These are phyloP conservation scores for Pneumocystis oryctolagi DNA, from an alignment of 1,139 yeast genomes.

Conservation along the genomic window DNA sequence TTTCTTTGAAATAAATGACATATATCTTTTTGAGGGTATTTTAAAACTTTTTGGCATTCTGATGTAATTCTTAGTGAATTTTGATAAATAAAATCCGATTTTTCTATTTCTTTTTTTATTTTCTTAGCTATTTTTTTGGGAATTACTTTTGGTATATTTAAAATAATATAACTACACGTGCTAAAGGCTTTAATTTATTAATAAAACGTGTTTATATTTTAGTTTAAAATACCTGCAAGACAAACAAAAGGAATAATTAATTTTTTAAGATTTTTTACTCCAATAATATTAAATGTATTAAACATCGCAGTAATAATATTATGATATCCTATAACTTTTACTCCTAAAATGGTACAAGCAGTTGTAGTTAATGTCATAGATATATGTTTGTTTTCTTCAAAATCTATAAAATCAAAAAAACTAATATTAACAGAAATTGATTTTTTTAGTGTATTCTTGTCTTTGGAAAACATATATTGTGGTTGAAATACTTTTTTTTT, in stretches of 20 bases:
- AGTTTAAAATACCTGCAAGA: not conserved
- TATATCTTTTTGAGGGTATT: not conserved
- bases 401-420: slow-evolving; percentile 56
- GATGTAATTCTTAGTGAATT: not conserved
- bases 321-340: not conserved
- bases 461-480: slow-evolving; percentile 28
- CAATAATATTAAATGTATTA: slow-evolving; percentile 13
- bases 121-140: not conserved
- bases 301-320: slow-evolving; percentile 4
- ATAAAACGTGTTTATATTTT: not conserved
- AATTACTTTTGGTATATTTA: not conserved
- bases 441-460: slow-evolving; percentile 33
- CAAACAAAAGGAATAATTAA: slow-evolving; percentile 13
- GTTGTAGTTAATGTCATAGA: not conserved
- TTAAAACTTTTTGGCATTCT: not conserved
- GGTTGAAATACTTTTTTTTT: slow-evolving; percentile 55
- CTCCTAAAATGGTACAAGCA: not conserved
- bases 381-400: slow-evolving; percentile 15
- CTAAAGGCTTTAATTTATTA: not conserved
- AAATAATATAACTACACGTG: not conserved
- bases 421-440: slow-evolving; percentile 45
- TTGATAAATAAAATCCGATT: not conserved
- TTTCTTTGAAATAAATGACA: not conserved
- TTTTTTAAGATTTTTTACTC: slow-evolving; percentile 15
- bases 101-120: not conserved